Evolutionary conservation across 2,329 filamentous ascomycete species (phyloP).

Genomic region (Xylariaceae sp.): DNA sequence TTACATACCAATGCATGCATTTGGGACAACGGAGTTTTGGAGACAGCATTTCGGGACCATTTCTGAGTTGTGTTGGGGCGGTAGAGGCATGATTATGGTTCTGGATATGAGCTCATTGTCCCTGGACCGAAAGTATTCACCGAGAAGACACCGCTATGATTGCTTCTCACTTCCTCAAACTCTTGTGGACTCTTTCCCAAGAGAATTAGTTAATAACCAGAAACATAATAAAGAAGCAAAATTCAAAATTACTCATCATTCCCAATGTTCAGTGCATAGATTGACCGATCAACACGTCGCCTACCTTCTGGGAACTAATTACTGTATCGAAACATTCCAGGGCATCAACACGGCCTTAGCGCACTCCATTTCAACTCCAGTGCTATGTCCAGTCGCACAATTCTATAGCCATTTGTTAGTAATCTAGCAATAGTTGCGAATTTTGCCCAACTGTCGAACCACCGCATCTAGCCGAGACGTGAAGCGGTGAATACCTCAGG

Average conservation of each 20-base stretch:
- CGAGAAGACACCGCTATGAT: conserved; percentile 23
- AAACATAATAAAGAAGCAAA: conserved; percentile 10
- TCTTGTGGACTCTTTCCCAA: conserved; percentile 17
- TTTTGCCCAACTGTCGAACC: not conserved
- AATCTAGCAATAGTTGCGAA: no score
- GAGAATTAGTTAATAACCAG: conserved; percentile 15
- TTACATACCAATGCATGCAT: conserved; percentile 29
- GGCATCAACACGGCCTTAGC: no score
- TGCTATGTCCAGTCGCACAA: no score
- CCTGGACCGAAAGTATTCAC: conserved; percentile 8
- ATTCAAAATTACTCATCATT: not conserved
- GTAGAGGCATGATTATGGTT: conserved; percentile 4
- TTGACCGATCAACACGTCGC: no score
- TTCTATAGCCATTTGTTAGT: no score
- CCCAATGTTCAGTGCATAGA: no score
- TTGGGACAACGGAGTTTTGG: conserved; percentile 5
- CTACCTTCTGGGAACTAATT: no score
- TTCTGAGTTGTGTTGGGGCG: conserved; percentile 4
- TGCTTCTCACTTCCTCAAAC: conserved; percentile 21
- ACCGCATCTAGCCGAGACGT: not conserved
- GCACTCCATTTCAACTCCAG: no score
- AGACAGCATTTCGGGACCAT: not conserved
- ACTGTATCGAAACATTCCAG: no score
- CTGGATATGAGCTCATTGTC: no score
- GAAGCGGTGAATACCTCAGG: conserved; percentile 1